Evolutionary conservation across 257 asterid genomes (phyloP).

Genomic region (Fraxinus americana): DNA sequence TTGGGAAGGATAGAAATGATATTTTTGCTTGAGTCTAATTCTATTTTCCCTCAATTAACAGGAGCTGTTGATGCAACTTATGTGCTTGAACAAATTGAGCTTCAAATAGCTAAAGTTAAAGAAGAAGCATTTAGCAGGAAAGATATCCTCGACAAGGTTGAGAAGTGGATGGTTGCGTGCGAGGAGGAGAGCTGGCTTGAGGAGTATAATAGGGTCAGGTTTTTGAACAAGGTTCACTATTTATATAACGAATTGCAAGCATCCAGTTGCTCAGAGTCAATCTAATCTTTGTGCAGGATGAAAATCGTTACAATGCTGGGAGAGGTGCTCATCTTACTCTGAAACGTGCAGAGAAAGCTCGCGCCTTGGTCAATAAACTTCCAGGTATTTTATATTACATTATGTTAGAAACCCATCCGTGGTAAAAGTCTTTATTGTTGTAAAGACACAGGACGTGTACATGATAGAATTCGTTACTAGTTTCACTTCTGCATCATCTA

Average conservation of each 20-base stretch:
- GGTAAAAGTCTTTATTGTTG: not conserved
- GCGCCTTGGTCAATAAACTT: conserved; percentile 80
- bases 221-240: conserved; percentile 15
- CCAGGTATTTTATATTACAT: conserved; percentile 59
- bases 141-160: conserved; percentile 94
- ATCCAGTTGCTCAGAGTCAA: conserved; percentile 24
- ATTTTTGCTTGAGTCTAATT: conserved; percentile 20
- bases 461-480: not conserved
- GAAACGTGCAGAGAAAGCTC: conserved; percentile 98
- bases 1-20: conserved; percentile 11
- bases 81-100: conserved; percentile 87
- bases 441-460: not conserved
- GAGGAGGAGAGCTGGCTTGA: conserved; percentile 99
- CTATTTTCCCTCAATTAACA: conserved; percentile 26
- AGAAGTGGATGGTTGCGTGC: conserved; percentile 95
- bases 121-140: conserved; percentile 92
- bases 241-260: conserved; percentile 16
- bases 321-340: conserved; percentile 96
- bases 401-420: conserved; percentile 7
- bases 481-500: not conserved
- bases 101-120: conserved; percentile 79
- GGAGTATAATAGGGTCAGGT: conserved; percentile 87
- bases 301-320: conserved; percentile 95
- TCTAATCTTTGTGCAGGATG: conserved; percentile 58
- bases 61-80: conserved; percentile 87